A percentile compares a stretch with the other conserved stretches of the same genome.
Conservation (phyloP, 495 filamentous ascomycete species). For the Trypethelium eluteriae region DNA sequence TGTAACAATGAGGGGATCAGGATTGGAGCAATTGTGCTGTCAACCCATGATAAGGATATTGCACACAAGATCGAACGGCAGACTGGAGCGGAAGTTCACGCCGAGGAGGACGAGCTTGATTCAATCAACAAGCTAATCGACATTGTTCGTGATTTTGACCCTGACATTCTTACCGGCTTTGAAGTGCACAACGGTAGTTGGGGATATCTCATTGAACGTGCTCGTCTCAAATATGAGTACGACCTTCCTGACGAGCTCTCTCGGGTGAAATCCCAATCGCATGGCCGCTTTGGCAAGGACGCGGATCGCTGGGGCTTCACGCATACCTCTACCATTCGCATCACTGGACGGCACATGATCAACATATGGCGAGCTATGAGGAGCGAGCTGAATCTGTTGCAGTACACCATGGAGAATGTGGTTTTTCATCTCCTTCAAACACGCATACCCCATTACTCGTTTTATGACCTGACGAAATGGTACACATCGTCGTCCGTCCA, state of each 20-base stretch:
- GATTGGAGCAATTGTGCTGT: constrained; percentile 62
- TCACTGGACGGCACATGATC: constrained; percentile 91
- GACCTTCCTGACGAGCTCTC: constrained; percentile 86
- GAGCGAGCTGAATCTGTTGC: constrained; percentile 76
- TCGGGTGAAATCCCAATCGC: constrained; percentile 71
- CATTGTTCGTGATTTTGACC: constrained; percentile 75
- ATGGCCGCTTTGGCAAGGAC: constrained; percentile 76
- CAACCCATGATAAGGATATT: constrained; percentile 43
- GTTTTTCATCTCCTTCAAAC: constrained; percentile 85
- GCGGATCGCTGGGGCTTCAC: constrained; percentile 88
- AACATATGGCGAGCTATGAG: constrained; percentile 98
- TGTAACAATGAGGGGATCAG: constrained; percentile 49
- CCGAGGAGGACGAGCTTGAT: constrained; percentile 74
- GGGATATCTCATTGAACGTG: constrained; percentile 92
- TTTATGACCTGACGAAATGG: constrained; percentile 71
- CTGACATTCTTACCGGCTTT: constrained; percentile 90
- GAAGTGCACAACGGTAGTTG: constrained; percentile 90
- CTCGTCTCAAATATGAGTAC: constrained; percentile 76
- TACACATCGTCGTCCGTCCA: constrained; percentile 58
- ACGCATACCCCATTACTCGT: constrained; percentile 84
- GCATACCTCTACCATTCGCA: constrained; percentile 73
- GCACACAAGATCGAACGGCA: constrained; percentile 43
- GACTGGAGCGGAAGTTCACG: constrained; percentile 56
- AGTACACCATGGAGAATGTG: constrained; percentile 96
- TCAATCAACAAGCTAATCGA: constrained; percentile 74